A percentile compares a stretch with the other conserved stretches of the same genome.
Evolutionary conservation across 1,139 yeast species (phyloP).

Genomic region (Pichiaceae sp.): DNA sequence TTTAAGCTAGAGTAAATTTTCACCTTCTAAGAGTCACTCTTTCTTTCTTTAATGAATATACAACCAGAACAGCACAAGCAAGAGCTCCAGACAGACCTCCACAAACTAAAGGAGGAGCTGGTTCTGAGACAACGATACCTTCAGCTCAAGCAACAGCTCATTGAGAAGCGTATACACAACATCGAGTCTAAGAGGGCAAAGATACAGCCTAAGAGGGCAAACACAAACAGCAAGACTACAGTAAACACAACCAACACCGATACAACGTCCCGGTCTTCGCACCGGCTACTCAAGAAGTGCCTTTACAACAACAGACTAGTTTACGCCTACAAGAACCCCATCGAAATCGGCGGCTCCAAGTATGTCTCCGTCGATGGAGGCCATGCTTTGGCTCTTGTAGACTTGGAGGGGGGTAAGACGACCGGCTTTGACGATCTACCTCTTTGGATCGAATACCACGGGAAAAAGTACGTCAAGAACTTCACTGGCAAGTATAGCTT

Average conservation of each 20-base stretch:
- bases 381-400: slow-evolving; percentile 17
- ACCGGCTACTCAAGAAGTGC: neutral
- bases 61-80: too few species aligned
- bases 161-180: too few species aligned
- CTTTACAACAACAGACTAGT: slow-evolving; percentile 18
- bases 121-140: too few species aligned
- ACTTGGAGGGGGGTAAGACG: slow-evolving; percentile 12
- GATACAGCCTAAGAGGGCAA: too few species aligned
- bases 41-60: too few species aligned
- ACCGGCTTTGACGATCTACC: slow-evolving; percentile 11
- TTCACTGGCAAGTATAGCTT: slow-evolving; percentile 16
- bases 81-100: too few species aligned
- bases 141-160: too few species aligned
- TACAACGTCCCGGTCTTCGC: too few species aligned
- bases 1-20: neutral
- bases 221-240: too few species aligned
- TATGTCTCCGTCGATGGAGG: slow-evolving; percentile 18
- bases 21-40: slow-evolving; percentile 1
- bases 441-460: slow-evolving; percentile 8
- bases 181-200: too few species aligned
- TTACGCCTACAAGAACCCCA: slow-evolving; percentile 32
- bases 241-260: too few species aligned
- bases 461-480: slow-evolving; percentile 15
- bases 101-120: too few species aligned
- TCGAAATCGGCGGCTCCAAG: slow-evolving; percentile 26